These are phyloP conservation scores for Barnettozyma populi DNA, from an alignment of 805 yeast genomes.

Conservation along the genomic window DNA sequence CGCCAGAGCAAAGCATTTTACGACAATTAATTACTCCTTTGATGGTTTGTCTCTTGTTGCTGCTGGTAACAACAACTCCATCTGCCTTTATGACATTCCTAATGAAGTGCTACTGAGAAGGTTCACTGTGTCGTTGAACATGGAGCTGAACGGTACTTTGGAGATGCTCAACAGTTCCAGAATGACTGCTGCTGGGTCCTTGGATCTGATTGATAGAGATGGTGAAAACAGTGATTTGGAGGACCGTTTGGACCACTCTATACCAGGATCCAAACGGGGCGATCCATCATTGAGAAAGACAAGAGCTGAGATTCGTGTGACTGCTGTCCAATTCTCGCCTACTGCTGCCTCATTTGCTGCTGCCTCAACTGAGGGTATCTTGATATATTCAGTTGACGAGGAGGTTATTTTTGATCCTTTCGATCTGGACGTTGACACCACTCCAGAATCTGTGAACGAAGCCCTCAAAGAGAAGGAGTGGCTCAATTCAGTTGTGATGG, in stretches of 20 bases:
- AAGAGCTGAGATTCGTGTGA: conserved; percentile 80
- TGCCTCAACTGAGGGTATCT: conserved; percentile 89
- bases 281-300: conserved; percentile 72
- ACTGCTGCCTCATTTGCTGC: conserved; percentile 89
- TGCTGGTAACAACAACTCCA: conserved; percentile 88
- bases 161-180: conserved; percentile 71
- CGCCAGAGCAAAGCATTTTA: conserved; percentile 77
- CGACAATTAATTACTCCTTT: conserved; percentile 75
- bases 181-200: conserved; percentile 84
- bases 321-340: conserved; percentile 79
- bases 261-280: conserved; percentile 76
- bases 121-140: conserved; percentile 81
- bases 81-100: conserved; percentile 85
- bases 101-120: conserved; percentile 81
- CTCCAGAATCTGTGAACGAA: conserved; percentile 69
- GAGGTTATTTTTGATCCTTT: conserved; percentile 83
- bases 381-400: conserved; percentile 76
- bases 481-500: conserved; percentile 80
- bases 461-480: conserved; percentile 52
- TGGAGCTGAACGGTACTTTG: conserved; percentile 86
- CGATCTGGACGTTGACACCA: conserved; percentile 87
- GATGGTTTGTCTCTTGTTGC: conserved; percentile 88
- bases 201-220: conserved; percentile 73
- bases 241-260: conserved; percentile 64
- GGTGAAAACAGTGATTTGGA: conserved; percentile 86